Evolutionary conservation across 345 rosid species (phyloP).

Genomic region (Eucalyptus virginea): DNA sequence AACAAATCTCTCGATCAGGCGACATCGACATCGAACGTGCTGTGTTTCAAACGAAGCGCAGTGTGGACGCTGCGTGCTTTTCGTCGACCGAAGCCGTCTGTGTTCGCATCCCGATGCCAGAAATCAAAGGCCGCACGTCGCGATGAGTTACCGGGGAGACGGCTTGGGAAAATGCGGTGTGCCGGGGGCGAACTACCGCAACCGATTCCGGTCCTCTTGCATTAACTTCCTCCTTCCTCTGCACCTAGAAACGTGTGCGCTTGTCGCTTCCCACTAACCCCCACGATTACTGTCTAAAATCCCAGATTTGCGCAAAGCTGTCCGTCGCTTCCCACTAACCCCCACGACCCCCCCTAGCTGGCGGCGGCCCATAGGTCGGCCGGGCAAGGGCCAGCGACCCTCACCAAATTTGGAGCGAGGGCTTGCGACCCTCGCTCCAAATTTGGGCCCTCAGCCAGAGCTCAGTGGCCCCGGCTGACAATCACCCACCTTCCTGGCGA

Average conservation of each 20-base stretch:
- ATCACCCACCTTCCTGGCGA: accelerated
- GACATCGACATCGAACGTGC: background rate
- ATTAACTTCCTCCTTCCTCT: background rate
- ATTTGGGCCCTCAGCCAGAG: accelerated
- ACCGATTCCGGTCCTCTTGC: background rate
- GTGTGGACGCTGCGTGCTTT: background rate
- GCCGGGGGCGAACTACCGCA: background rate
- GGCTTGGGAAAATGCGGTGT: background rate
- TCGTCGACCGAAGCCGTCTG: background rate
- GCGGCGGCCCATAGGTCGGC: no score
- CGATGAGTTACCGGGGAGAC: background rate
- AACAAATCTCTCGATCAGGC: background rate
- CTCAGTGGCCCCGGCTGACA: accelerated
- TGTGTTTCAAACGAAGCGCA: background rate
- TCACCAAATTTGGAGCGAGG: no score
- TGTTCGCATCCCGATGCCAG: background rate
- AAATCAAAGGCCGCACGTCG: background rate
- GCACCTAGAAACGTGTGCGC: background rate
- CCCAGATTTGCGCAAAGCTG: no score
- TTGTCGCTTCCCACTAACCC: background rate
- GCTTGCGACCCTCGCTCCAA: accelerated
- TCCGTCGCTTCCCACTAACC: no score
- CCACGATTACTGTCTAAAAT: background rate
- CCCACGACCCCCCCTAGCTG: no score
- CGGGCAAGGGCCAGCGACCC: no score